These are phyloP conservation scores for Falciphora oryzae DNA, from an alignment of 2,329 filamentous ascomycete genomes.

Conservation along the genomic window DNA sequence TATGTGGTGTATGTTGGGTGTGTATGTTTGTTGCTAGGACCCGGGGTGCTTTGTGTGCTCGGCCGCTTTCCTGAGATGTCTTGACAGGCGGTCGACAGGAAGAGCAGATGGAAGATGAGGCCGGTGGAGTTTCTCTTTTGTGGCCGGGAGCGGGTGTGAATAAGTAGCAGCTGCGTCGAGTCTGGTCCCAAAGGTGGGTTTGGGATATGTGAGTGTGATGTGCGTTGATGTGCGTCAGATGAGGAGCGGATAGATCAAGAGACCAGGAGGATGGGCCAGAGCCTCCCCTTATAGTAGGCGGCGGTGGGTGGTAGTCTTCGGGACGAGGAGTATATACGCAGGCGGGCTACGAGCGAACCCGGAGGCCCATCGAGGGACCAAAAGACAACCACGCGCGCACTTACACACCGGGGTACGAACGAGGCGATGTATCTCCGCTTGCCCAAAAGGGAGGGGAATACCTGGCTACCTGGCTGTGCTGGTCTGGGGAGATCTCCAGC, in stretches of 20 bases:
- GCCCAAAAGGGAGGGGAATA: not conserved
- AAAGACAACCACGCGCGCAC: not conserved
- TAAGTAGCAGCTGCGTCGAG: not conserved
- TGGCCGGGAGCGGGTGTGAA: not conserved
- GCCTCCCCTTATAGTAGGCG: not conserved
- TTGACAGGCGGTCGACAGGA: not conserved
- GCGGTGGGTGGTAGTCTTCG: too few relatives aligned
- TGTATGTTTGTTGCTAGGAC: not conserved
- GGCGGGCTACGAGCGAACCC: not conserved
- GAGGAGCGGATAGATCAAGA: not conserved
- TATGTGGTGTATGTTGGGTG: not conserved
- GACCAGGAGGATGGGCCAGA: not conserved
- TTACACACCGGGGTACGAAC: not conserved
- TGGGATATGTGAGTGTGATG: not conserved
- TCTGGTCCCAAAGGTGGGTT: not conserved
- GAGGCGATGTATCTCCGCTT: not conserved
- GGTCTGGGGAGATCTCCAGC: not conserved
- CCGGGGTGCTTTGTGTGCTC: not conserved
- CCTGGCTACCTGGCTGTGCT: too few relatives aligned
- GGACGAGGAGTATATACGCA: not conserved
- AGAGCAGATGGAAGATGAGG: not conserved
- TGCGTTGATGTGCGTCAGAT: not conserved
- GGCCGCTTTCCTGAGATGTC: not conserved
- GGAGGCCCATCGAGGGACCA: not conserved
- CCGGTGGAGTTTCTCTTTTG: too few relatives aligned